Evolutionary conservation across 305 asterid genomes (phyloP).

Genomic region (Rubia peregrina): DNA sequence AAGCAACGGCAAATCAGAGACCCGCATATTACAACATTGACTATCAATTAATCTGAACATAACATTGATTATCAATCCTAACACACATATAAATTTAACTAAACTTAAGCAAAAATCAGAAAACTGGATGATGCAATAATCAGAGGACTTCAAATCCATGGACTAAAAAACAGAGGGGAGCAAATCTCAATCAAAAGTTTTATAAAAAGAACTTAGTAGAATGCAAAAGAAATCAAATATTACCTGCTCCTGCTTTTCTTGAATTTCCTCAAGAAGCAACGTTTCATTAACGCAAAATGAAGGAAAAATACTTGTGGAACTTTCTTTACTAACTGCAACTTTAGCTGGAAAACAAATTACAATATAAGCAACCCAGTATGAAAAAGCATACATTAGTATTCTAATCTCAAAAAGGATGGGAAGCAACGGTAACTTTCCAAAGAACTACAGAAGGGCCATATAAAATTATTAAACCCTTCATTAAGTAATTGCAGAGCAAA

Average conservation of each 20-base stretch:
- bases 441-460: background rate
- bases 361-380: background rate
- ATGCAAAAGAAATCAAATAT: slow-evolving; percentile 22
- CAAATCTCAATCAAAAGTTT: slow-evolving; percentile 13
- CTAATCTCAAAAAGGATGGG: background rate
- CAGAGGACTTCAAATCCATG: slow-evolving; percentile 21
- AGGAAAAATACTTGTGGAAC: slow-evolving; percentile 84
- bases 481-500: background rate
- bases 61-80: too few species aligned
- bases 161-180: slow-evolving; percentile 4
- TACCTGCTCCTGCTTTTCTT: slow-evolving; percentile 97
- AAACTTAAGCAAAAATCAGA: too few species aligned
- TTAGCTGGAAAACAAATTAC: slow-evolving; percentile 43
- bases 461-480: background rate
- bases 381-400: background rate
- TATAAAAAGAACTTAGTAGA: slow-evolving; percentile 17
- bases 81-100: too few species aligned
- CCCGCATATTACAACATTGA: too few species aligned
- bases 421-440: background rate
- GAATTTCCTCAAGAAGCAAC: slow-evolving; percentile 72
- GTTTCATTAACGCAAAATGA: slow-evolving; percentile 75
- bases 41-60: too few species aligned
- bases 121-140: slow-evolving; percentile 17
- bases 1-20: too few species aligned
- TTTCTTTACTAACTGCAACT: slow-evolving; percentile 71